These are phyloP conservation scores for Euphorbia pulcherrima DNA, from an alignment of 345 rosid species.

Conservation along the genomic window DNA sequence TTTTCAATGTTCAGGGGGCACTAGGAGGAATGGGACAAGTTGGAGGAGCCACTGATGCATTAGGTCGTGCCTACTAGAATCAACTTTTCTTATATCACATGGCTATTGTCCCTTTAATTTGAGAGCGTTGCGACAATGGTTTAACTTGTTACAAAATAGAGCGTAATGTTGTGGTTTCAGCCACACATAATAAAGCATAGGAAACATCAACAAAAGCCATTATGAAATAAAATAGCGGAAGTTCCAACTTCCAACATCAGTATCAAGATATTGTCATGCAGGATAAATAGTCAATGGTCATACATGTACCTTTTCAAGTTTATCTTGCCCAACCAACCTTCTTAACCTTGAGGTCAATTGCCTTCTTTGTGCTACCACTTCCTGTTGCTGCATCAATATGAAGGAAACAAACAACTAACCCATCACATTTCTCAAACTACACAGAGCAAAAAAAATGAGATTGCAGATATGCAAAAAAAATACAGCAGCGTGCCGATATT, in stretches of 20 bases:
- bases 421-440: conserved; percentile 3
- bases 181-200: neutral
- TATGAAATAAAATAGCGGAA: neutral
- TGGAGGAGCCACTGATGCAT: too few species aligned
- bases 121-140: neutral
- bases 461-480: neutral
- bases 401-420: conserved; percentile 15
- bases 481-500: neutral
- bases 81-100: neutral
- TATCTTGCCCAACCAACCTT: conserved; percentile 70
- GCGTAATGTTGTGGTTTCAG: neutral
- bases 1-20: too few species aligned
- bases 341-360: conserved; percentile 65
- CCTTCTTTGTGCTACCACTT: conserved; percentile 65
- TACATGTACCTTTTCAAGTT: conserved; percentile 67
- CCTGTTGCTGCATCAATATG: conserved; percentile 57
- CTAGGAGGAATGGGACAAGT: too few species aligned
- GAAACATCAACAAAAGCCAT: neutral
- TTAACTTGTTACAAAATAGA: conserved; percentile 1
- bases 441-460: neutral
- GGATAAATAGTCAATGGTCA: neutral
- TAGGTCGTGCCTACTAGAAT: too few species aligned
- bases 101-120: neutral
- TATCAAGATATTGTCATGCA: neutral
- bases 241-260: neutral